A percentile compares a stretch with the other conserved stretches of the same genome.
Conservation (phyloP, 1,139 yeast species). For the Ogataea hybrid region DNA sequence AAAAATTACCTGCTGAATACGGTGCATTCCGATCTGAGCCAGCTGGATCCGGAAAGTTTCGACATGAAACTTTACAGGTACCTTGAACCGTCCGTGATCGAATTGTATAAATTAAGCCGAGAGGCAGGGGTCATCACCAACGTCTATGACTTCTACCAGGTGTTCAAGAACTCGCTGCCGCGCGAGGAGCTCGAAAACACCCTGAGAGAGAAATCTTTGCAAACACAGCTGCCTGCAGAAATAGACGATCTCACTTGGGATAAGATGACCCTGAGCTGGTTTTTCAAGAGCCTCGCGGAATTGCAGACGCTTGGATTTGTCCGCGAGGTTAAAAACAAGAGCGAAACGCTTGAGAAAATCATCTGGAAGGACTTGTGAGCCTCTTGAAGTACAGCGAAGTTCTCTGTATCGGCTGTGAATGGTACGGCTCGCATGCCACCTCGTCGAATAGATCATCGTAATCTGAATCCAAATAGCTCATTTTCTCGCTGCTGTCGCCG, state of each 20-base stretch:
- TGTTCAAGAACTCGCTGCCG: constrained; percentile 60
- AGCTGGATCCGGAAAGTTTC: constrained; percentile 6
- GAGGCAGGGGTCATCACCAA: constrained; percentile 79
- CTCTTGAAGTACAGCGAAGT: constrained; percentile 27
- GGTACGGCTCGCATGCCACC: background rate
- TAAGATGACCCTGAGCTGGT: constrained; percentile 49
- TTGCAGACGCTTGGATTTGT: constrained; percentile 53
- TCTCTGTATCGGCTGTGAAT: constrained; percentile 15
- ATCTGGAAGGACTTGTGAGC: constrained; percentile 55
- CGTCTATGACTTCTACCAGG: constrained; percentile 72
- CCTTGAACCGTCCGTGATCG: constrained; percentile 52
- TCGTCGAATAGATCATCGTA: constrained; percentile 8
- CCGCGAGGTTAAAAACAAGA: constrained; percentile 45
- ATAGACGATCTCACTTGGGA: constrained; percentile 43
- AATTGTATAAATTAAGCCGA: constrained; percentile 66
- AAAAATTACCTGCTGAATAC: constrained; percentile 30
- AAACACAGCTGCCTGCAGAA: constrained; percentile 16
- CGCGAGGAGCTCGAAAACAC: constrained; percentile 37
- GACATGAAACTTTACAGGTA: constrained; percentile 24
- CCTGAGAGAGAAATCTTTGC: constrained; percentile 26
- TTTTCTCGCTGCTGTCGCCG: constrained; percentile 4
- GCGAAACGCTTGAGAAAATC: constrained; percentile 55
- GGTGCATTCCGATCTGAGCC: constrained; percentile 24
- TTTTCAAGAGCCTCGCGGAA: constrained; percentile 57
- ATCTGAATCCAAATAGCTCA: constrained; percentile 11